Base-by-base conservation (phyloP, 495 filamentous ascomycete species). In the Talaromyces liani region DNA sequence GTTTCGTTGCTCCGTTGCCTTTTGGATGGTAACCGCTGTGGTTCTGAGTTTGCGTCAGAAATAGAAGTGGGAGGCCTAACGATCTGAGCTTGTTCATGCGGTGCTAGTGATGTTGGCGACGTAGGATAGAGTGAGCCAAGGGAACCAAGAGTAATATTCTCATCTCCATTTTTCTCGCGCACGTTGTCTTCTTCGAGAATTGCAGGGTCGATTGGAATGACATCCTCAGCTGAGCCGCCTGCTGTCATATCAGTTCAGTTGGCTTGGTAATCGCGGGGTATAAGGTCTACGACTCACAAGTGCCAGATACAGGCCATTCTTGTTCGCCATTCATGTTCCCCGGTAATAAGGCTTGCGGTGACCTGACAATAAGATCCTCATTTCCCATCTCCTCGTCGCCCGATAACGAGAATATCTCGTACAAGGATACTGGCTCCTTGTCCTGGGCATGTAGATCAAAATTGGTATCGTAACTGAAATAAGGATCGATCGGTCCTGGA, bases 161-260 rank as follows among this genome's bases (percentile, higher is more conserved):
- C 34, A 60, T 60, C 58, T 33, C 45, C 16, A 41, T 60, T 41
- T 60, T 24, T 33, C 58, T 41, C 36, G 58, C 58, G 24, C 54
- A 60, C 18, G 34, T n/a, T 60, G 45, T 45, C 36, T 39, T 27
- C 41, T 36, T 33, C 16, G 33, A 60, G 58, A 20, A 60, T 60
- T 60, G 58, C 58, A 39, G 58, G 58, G 36, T 60, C 34, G 36
- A 60, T 60, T 3, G 58, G 14, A 45, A 60, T 36, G 24, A 45
- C 10, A 60, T 60, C 58, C 33, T 60, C 14, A 57, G 25, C 58
- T 41, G 31, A 33, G 27, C 41, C 58, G 36, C 31, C 55, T 58
- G 33, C 24, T 14, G n/a, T 29, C 55, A 33, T 10, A 34, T 58
- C 16, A 58, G 24, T 58, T 34, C 55, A 58, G 55, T 25, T 8